Evolutionary conservation across 352 stramenopile species (phyloP), one percentile per base, ranked within the genome.

Genomic region (Phytopythium mirpurense): DNA sequence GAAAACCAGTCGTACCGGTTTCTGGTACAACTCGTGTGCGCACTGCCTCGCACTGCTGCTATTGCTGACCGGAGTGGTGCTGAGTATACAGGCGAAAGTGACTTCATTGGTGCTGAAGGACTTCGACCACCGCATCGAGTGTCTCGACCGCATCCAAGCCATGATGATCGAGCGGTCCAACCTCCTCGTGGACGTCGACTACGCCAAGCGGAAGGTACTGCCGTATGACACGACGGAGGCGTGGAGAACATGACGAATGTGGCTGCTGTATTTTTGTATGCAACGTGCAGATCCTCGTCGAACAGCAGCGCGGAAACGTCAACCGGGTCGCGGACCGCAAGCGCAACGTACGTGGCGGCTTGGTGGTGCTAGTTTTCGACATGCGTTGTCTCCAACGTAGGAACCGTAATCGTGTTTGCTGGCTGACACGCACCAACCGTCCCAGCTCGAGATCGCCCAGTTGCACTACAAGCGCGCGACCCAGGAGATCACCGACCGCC

Each of bases 141-240:
- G 69, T 8, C 46, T 84, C 3, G 56, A 78, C 31, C 50, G 56
- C 11, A 65, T 85, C 11, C 54, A 71, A 41, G 51, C 37, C 7
- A 53, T 80, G 27, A 73, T 91, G 21, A 47, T 62, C n/a, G 60
- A 79, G 10, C 72, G 74, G 12, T 49, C 48, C 5, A 72, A 77
- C n/a, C 57, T 88, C 16, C 72, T 86, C 42, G 51, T 88, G 18
- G 80, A 88, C 19, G 62, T 88, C 18, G 78, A 91, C 56, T 91
- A 91, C 56, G 78, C 75, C 2, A 80, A 85, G 37, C 73, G 80
- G 24, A 83, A 65, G 60, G 80, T 88, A 42, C 5, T 29, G 51
- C 50, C 44, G 1, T 0, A n/a, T n/a, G n/a, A n/a, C n/a, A n/a
- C n/a, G n/a, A n/a, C n/a, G n/a, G n/a, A n/a, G n/a, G n/a, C n/a